A percentile compares a stretch with the other conserved stretches of the same genome.
phyloP scores from a whole-genome alignment of 257 asterid genomes.

The Craterostigma plantagineum region DNA sequence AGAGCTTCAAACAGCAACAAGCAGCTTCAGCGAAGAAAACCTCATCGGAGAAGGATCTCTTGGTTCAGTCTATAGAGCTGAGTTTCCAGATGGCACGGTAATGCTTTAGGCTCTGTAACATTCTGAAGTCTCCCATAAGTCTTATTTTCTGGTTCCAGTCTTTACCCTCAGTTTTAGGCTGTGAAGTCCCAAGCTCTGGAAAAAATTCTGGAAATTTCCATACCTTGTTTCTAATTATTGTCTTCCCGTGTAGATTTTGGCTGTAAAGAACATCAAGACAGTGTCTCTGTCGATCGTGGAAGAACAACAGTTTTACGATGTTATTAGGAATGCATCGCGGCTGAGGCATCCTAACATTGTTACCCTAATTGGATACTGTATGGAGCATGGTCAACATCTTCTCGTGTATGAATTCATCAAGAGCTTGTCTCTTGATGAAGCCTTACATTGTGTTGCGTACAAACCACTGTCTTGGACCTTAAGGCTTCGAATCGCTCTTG shows the following conservation, averaged over 20 bases:
- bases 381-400: conserved; percentile 64
- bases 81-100: conserved; percentile 77
- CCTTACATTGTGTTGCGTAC: conserved; percentile 34
- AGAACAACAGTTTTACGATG: conserved; percentile 67
- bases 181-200: no score
- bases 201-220: background rate
- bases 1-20: conserved; percentile 81
- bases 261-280: conserved; percentile 60
- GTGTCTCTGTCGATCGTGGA: conserved; percentile 52
- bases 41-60: conserved; percentile 81
- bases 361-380: conserved; percentile 63
- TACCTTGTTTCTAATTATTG: conserved; percentile 4
- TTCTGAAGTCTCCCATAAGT: no score
- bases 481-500: conserved; percentile 63
- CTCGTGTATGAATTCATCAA: conserved; percentile 56
- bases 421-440: conserved; percentile 50
- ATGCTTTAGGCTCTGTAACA: background rate
- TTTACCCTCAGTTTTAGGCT: no score
- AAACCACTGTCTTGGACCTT: conserved; percentile 49
- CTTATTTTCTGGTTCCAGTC: no score
- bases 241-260: conserved; percentile 30
- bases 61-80: conserved; percentile 75
- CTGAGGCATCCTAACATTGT: conserved; percentile 81
- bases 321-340: conserved; percentile 39
- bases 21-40: conserved; percentile 46